Conservation (phyloP, 441 rosid genomes). For the Populus hybrid region DNA sequence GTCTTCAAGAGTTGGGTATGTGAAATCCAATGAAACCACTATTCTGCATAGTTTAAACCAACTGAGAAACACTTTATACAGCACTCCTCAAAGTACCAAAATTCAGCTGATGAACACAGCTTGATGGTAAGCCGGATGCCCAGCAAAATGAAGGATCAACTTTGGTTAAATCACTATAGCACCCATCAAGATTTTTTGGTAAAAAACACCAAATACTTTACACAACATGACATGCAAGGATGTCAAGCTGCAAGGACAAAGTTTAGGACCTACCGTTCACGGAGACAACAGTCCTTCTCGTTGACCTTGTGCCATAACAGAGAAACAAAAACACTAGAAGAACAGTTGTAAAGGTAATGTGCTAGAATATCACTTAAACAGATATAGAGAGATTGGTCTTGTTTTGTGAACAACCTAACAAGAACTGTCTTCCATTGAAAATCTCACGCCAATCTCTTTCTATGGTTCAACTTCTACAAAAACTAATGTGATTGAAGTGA, state of each 20-base stretch:
- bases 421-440: slow-evolving; percentile 3
- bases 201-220: background rate
- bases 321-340: no score
- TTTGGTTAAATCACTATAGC: background rate
- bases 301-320: no score
- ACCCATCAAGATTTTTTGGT: background rate
- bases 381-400: background rate
- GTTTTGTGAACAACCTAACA: background rate
- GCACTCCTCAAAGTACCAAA: background rate
- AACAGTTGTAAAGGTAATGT: background rate
- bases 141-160: background rate
- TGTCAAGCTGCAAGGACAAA: background rate
- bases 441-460: slow-evolving; percentile 28
- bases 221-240: background rate
- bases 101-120: background rate
- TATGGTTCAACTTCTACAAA: background rate
- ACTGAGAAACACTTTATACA: background rate
- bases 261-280: background rate
- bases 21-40: background rate
- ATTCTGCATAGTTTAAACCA: background rate
- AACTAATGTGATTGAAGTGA: background rate
- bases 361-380: background rate
- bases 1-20: no score
- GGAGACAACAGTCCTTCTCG: background rate
- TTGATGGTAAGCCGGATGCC: background rate